Base-by-base conservation (phyloP, 805 yeast genomes). In the Candida ascalaphidarum region DNA sequence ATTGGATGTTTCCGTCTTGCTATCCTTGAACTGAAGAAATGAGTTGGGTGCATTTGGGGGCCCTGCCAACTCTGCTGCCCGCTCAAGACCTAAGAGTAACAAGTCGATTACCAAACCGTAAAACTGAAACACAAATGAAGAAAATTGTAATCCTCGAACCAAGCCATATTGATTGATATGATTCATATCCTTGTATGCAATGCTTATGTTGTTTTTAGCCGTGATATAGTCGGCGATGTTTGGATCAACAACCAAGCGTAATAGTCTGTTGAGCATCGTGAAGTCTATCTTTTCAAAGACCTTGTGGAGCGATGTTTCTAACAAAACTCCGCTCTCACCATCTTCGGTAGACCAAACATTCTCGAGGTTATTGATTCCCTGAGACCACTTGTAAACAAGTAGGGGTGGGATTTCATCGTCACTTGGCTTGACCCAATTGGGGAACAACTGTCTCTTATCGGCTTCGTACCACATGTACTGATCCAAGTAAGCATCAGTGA, bases 381-480 rank as follows among this genome's bases (percentile, higher is more conserved):
- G 94, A 43, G 85, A 77, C 95, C 96, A 92, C 48, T 88, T 89
- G 56, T 89, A 86, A 1, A 82, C 94, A 35, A 89, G 61, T 18
- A 88, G 53, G 0, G 96, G 98, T 1, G 97, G 94, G 14, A 92
- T 80, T 52, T 92, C 98, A 17, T 82, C 71, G 44, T 92, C 98
- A 40, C 82, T 75, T 7, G 99, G 98, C 48, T 92, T 92, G 22
- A 92, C 69, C 98, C 98, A 92, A 48, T 78, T 80, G 4, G 99
- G 99, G 55, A 92, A 92, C 16, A 92, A 55, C 6, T 77, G 74
- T 34, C 96, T 59, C 48, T 81, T 77, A 30, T 84, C 95, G 7
- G 92, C 89, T 48, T 92, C 97, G 53, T 81, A 89, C 96, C 97
- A 92, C 25, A 92, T 58, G 43, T 89, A 92, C 46, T 92, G 98